Evolutionary conservation across 2,329 filamentous ascomycete species (phyloP).

Genomic region (Colletotrichum sp.): DNA sequence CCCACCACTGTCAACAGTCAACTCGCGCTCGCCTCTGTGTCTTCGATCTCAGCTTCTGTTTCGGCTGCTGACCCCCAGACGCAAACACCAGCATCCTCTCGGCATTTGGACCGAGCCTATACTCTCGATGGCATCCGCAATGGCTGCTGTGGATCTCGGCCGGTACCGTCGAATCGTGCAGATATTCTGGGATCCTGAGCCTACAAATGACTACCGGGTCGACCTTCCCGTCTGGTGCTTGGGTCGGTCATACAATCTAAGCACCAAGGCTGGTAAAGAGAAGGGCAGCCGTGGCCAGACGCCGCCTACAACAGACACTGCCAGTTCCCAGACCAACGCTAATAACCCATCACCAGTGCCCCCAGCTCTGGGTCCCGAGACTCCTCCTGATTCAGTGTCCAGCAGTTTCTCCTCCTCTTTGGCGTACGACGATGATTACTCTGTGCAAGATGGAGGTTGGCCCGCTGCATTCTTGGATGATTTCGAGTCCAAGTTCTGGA

Average conservation of each 20-base stretch:
- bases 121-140: slow-evolving; percentile 35
- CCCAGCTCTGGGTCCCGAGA: slow-evolving; percentile 41
- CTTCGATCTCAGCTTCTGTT: neutral
- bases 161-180: slow-evolving; percentile 83
- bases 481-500: slow-evolving; percentile 92
- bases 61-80: neutral
- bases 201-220: slow-evolving; percentile 74
- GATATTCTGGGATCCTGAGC: slow-evolving; percentile 91
- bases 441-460: slow-evolving; percentile 67
- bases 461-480: slow-evolving; percentile 86
- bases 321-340: slow-evolving; percentile 14
- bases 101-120: neutral
- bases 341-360: slow-evolving; percentile 1
- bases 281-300: slow-evolving; percentile 14
- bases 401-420: slow-evolving; percentile 59
- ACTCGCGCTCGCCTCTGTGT: neutral
- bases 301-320: slow-evolving; percentile 1
- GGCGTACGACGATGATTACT: slow-evolving; percentile 48
- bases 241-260: slow-evolving; percentile 56
- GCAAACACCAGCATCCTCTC: neutral
- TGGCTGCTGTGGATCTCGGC: slow-evolving; percentile 72
- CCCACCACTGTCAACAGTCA: neutral
- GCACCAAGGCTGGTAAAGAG: slow-evolving; percentile 27
- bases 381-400: slow-evolving; percentile 52
- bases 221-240: slow-evolving; percentile 86